Conservation (phyloP, 257 asterid genomes). For the Solanum pimpinellifolium region DNA sequence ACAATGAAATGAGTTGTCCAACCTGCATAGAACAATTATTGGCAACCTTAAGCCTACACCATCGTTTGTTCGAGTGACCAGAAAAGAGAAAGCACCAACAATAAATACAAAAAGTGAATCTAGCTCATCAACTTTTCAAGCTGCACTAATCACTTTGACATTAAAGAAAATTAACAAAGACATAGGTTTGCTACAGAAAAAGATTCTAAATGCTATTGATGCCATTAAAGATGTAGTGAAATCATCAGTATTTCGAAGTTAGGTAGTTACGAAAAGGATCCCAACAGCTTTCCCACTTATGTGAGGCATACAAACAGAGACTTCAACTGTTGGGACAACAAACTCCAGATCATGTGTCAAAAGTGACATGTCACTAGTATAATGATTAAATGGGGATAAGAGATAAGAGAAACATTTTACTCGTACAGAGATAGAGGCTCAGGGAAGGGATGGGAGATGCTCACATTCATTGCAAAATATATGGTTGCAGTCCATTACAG, state of each 20-base stretch:
- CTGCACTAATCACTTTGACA: background rate
- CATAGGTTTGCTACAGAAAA: background rate
- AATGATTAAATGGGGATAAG: background rate
- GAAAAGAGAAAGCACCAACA: background rate
- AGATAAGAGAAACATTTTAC: background rate
- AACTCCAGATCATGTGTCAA: background rate
- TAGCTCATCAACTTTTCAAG: background rate
- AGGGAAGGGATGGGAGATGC: background rate
- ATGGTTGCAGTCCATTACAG: slow-evolving; percentile 59
- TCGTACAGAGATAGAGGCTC: background rate
- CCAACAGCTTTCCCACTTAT: background rate
- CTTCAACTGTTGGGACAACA: background rate
- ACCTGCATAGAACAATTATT: slow-evolving; percentile 19
- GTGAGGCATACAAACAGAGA: background rate
- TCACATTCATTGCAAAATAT: slow-evolving; percentile 54
- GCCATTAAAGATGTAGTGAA: background rate
- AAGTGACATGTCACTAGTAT: background rate
- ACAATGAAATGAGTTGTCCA: slow-evolving; percentile 47
- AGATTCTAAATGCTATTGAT: background rate
- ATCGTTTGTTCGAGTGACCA: background rate
- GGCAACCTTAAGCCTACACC: background rate
- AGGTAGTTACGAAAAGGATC: background rate
- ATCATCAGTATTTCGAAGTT: background rate
- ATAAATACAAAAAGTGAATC: background rate
- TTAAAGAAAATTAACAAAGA: background rate